A percentile compares a stretch with the other conserved stretches of the same genome.
Evolutionary conservation across 2,329 filamentous ascomycete genomes (phyloP).

Genomic region (Cladorrhinum sp.): DNA sequence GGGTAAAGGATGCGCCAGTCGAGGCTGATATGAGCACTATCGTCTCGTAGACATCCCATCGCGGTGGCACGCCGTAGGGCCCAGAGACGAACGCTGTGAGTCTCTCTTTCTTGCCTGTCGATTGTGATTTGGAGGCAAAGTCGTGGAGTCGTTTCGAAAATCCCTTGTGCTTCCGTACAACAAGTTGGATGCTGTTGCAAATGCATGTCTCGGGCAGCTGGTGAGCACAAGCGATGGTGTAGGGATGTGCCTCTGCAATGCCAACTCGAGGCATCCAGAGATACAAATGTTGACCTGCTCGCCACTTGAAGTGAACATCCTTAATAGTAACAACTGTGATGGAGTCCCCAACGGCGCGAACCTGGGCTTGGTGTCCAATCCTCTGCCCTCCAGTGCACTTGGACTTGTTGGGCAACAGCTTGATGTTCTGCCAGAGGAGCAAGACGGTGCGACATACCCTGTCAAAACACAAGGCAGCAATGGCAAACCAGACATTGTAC

Average conservation of each 20-base stretch:
- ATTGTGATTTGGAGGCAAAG: conserved; percentile 40
- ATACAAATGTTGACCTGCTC: conserved; percentile 59
- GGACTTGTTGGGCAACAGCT: conserved; percentile 39
- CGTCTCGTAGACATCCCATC: conserved; percentile 58
- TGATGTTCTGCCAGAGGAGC: conserved; percentile 53
- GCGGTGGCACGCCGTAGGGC: conserved; percentile 54
- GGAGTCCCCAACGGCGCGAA: conserved; percentile 47
- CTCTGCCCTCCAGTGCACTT: conserved; percentile 46
- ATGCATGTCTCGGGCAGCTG: conserved; percentile 49
- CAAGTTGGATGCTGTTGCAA: conserved; percentile 59
- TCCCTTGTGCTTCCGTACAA: conserved; percentile 53
- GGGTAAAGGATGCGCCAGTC: conserved; percentile 60
- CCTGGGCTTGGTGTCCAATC: conserved; percentile 51
- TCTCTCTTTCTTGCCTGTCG: conserved; percentile 30
- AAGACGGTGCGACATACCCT: conserved; percentile 50
- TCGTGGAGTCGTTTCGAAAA: conserved; percentile 55
- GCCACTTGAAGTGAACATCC: conserved; percentile 57
- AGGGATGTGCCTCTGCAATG: conserved; percentile 56
- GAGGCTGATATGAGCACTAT: conserved; percentile 59
- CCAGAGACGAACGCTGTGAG: conserved; percentile 52
- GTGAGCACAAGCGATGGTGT: conserved; percentile 59
- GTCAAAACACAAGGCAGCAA: conserved; percentile 62
- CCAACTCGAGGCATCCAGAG: conserved; percentile 58
- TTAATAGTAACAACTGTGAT: conserved; percentile 59
- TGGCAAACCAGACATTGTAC: conserved; percentile 64